phyloP scores from a whole-genome alignment of 495 filamentous ascomycete genomes.

The Podospora anserina region DNA sequence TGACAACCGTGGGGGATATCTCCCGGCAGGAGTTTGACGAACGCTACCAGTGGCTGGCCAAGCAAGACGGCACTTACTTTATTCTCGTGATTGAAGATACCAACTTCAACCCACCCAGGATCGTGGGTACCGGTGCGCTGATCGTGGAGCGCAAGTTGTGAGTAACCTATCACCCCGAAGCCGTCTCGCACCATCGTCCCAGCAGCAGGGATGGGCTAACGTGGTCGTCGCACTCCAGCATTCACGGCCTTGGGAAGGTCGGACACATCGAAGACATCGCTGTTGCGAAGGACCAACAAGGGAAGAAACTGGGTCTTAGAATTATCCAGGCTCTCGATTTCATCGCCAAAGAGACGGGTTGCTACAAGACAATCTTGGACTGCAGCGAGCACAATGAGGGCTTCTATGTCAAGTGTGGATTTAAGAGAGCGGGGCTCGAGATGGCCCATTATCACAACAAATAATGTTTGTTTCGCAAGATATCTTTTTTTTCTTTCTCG shows the following conservation, averaged over 20 bases:
- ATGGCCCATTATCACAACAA: constrained; percentile 97
- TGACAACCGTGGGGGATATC: constrained; percentile 92
- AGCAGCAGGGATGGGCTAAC: constrained; percentile 13
- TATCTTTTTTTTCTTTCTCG: not conserved
- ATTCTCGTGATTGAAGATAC: constrained; percentile 78
- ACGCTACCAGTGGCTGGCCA: constrained; percentile 80
- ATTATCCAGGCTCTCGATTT: constrained; percentile 93
- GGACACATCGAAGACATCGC: constrained; percentile 99
- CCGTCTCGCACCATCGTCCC: not conserved
- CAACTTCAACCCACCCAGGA: constrained; percentile 39
- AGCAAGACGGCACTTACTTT: constrained; percentile 78
- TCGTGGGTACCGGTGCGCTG: constrained; percentile 85
- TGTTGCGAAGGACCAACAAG: constrained; percentile 88
- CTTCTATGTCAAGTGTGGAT: constrained; percentile 98
- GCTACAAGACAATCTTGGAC: constrained; percentile 78
- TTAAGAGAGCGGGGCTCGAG: constrained; percentile 86
- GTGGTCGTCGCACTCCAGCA: constrained; percentile 41
- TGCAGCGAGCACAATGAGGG: constrained; percentile 78
- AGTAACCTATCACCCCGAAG: constrained; percentile 22
- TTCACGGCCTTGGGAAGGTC: constrained; percentile 71
- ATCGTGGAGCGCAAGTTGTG: constrained; percentile 85
- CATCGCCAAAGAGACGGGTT: constrained; percentile 78
- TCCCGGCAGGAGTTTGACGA: constrained; percentile 67
- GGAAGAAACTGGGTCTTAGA: constrained; percentile 88
- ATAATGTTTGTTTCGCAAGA: constrained; percentile 7